Conservation (phyloP, 75 land plant genomes). For the Isoetes taiwanensis region DNA sequence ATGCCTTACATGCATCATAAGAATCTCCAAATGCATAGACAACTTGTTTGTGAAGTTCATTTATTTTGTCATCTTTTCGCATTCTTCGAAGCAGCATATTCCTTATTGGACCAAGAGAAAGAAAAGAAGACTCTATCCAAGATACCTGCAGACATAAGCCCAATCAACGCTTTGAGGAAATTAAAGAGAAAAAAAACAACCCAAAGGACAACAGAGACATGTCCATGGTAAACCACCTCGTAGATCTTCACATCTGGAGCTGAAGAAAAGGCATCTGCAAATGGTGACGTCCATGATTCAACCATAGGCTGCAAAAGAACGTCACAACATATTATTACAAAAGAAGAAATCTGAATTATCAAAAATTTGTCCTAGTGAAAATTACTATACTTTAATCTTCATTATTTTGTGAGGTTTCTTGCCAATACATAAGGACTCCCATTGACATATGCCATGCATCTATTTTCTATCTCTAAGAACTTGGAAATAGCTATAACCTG, state of each 20-base stretch:
- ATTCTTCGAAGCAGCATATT: conserved; percentile 42
- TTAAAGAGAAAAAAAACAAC: not conserved
- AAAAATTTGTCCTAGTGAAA: not conserved
- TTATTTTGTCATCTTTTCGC: conserved; percentile 30
- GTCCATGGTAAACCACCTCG: not conserved
- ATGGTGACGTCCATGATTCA: conserved; percentile 14
- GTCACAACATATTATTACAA: not conserved
- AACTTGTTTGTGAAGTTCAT: conserved; percentile 26
- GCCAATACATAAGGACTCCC: no score
- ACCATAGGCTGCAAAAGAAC: conserved; percentile 11
- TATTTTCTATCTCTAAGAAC: no score
- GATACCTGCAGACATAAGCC: conserved; percentile 44
- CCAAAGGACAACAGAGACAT: not conserved
- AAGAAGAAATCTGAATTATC: not conserved
- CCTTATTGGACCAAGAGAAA: conserved; percentile 49
- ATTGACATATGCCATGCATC: no score
- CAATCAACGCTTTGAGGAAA: not conserved
- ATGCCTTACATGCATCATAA: conserved; percentile 65
- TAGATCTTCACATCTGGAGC: not conserved
- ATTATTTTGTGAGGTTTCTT: no score
- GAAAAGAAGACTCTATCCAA: conserved; percentile 64
- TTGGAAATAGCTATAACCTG: not conserved
- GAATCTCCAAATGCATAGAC: conserved; percentile 90
- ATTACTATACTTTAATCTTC: no score
- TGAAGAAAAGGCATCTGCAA: conserved; percentile 5